A percentile compares a stretch with the other conserved stretches of the same genome.
Evolutionary conservation across 768 basidiomycete species (phyloP).

Genomic region (Lepiota brunneoincarnata): DNA sequence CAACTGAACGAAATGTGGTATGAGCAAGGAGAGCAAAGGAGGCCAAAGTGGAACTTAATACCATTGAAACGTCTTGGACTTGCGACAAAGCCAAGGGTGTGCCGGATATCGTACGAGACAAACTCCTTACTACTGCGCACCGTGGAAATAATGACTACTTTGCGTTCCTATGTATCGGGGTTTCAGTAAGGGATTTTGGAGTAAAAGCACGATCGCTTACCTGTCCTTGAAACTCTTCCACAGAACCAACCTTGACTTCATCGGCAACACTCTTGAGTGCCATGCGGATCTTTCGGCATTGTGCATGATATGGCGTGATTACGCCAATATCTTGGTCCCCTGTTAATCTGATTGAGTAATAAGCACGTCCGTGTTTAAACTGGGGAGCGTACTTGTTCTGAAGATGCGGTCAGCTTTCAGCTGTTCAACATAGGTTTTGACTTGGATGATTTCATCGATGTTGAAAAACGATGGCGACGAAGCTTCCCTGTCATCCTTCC

Average conservation of each 20-base stretch:
- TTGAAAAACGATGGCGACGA: constrained; percentile 75
- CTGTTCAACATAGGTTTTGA: constrained; percentile 46
- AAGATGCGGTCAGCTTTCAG: constrained; percentile 31
- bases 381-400: constrained; percentile 37
- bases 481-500: constrained; percentile 65
- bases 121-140: constrained; percentile 53
- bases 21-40: background rate
- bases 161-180: constrained; percentile 42
- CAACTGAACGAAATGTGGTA: too few species aligned
- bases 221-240: constrained; percentile 66
- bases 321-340: constrained; percentile 55
- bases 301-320: constrained; percentile 61
- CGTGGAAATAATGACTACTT: constrained; percentile 54
- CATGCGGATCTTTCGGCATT: constrained; percentile 44
- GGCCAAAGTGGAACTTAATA: constrained; percentile 20
- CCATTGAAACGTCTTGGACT: constrained; percentile 58
- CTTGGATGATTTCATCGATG: constrained; percentile 52
- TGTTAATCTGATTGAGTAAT: constrained; percentile 15
- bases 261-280: constrained; percentile 31
- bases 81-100: constrained; percentile 56
- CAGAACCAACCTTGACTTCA: constrained; percentile 56
- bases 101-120: constrained; percentile 48
- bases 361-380: background rate
- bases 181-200: constrained; percentile 14
- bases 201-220: constrained; percentile 27